A percentile compares a stretch with the other conserved stretches of the same genome.
phyloP scores from a whole-genome alignment of 2,329 filamentous ascomycete genomes.

The Colletotrichum gloeosporioides region DNA sequence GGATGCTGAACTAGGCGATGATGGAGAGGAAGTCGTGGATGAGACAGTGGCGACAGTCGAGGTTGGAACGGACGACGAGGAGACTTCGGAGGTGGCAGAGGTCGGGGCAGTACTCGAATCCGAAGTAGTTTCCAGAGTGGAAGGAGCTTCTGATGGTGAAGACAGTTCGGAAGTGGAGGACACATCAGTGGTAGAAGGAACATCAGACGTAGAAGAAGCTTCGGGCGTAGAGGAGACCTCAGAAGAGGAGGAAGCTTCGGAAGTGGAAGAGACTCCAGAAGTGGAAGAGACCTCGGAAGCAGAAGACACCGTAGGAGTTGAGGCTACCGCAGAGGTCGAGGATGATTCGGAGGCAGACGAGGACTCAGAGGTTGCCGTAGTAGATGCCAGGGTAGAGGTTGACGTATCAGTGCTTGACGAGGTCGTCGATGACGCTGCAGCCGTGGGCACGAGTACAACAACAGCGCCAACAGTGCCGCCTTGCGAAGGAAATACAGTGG shows the following conservation, averaged over 20 bases:
- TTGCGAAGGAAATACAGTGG: not conserved
- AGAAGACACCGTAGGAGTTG: not conserved
- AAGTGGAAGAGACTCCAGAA: not conserved
- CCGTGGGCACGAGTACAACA: not conserved
- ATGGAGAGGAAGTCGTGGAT: not conserved
- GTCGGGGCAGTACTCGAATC: not conserved
- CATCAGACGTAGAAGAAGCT: not conserved
- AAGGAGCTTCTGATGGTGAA: not conserved
- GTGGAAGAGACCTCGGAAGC: not conserved
- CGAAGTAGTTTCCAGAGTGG: not conserved
- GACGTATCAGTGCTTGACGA: rapidly evolving
- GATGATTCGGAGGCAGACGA: not conserved
- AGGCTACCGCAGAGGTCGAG: not conserved
- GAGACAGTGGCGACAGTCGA: not conserved
- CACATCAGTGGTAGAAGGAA: not conserved
- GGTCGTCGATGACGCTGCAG: not conserved
- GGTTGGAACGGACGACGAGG: not conserved
- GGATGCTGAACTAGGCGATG: not conserved
- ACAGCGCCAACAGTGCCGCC: not conserved
- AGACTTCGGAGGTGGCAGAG: not conserved
- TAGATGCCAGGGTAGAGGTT: not conserved
- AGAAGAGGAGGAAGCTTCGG: not conserved
- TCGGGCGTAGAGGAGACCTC: not conserved
- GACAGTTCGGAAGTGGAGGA: not conserved
- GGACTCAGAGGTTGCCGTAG: not conserved